Conservation (phyloP, 2,329 filamentous ascomycete species). For the Pseudocercospora crystallina region DNA sequence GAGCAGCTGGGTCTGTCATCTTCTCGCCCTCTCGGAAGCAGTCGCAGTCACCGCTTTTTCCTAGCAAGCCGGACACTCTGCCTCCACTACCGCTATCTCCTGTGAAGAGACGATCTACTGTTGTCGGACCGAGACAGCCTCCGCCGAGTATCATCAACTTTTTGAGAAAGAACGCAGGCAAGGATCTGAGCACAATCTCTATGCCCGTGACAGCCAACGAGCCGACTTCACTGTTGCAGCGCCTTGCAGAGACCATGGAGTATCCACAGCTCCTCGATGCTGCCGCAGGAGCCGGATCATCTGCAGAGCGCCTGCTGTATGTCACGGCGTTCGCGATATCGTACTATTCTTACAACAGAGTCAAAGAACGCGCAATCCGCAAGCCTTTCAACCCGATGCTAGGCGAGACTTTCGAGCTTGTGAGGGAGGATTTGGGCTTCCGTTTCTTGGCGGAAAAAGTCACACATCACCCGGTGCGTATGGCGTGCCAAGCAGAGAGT, state of each 20-base stretch:
- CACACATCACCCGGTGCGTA: constrained; percentile 83
- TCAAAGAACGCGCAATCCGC: constrained; percentile 86
- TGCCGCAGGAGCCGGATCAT: constrained; percentile 53
- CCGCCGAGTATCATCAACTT: constrained; percentile 93
- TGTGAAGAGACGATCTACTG: constrained; percentile 66
- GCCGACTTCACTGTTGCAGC: constrained; percentile 82
- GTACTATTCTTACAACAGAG: constrained; percentile 74
- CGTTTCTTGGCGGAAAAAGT: constrained; percentile 95
- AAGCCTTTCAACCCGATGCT: constrained; percentile 98
- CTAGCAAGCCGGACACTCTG: constrained; percentile 72
- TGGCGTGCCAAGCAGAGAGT: constrained; percentile 86
- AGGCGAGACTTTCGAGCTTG: constrained; percentile 90
- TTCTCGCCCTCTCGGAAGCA: constrained; percentile 21
- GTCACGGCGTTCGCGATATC: constrained; percentile 90
- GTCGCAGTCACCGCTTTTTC: constrained; percentile 58
- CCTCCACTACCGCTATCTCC: constrained; percentile 70
- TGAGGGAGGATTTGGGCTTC: constrained; percentile 83
- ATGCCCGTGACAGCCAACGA: constrained; percentile 98
- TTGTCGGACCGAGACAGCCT: constrained; percentile 71
- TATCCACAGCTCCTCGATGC: constrained; percentile 82
- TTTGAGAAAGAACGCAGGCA: constrained; percentile 94
- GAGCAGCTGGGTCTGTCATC: constrained; percentile 26
- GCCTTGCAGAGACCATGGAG: constrained; percentile 85
- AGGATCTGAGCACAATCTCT: constrained; percentile 92
- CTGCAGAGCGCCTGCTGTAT: constrained; percentile 73